Evolutionary conservation across 1,284 basidiomycete genomes (phyloP).

Genomic region (Rhodotorula sp.): DNA sequence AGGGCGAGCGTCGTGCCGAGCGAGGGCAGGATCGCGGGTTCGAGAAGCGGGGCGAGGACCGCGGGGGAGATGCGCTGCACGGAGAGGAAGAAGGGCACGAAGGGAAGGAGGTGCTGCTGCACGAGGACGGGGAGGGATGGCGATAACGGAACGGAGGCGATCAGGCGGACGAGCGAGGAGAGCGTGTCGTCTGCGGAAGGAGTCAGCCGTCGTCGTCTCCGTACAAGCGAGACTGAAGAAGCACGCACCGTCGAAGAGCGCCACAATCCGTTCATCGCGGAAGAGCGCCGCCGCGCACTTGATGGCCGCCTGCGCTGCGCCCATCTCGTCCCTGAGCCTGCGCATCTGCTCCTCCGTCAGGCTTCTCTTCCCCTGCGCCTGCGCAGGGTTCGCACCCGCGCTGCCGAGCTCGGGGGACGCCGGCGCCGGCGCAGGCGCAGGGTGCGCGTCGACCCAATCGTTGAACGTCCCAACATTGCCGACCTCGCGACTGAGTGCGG

Average conservation of each 20-base stretch:
- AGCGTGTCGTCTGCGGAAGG: conserved; percentile 13
- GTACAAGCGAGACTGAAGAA: not conserved
- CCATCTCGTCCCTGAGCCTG: conserved; percentile 35
- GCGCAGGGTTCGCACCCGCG: not conserved
- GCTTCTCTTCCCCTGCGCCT: conserved; percentile 9
- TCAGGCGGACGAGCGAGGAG: conserved; percentile 7
- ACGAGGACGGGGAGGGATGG: conserved; percentile 13
- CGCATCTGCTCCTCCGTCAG: conserved; percentile 37
- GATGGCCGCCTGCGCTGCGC: conserved; percentile 34
- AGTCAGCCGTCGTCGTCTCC: not conserved
- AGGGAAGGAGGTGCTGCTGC: conserved; percentile 34
- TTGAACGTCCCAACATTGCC: conserved; percentile 34
- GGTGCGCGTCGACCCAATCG: conserved; percentile 7
- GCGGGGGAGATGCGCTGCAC: not conserved
- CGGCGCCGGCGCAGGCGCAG: not conserved
- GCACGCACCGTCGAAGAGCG: conserved; percentile 19
- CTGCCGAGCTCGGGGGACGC: not conserved
- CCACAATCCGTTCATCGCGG: conserved; percentile 1
- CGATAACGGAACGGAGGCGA: conserved; percentile 5
- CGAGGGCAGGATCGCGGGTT: not conserved
- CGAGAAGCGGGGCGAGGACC: conserved; percentile 10
- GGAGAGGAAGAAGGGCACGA: conserved; percentile 35
- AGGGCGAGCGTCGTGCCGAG: conserved; percentile 16
- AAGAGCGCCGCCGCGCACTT: conserved; percentile 17
- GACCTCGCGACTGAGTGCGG: conserved; percentile 30